Conservation (phyloP, 1,284 basidiomycete genomes). For the Bothia castanella region DNA sequence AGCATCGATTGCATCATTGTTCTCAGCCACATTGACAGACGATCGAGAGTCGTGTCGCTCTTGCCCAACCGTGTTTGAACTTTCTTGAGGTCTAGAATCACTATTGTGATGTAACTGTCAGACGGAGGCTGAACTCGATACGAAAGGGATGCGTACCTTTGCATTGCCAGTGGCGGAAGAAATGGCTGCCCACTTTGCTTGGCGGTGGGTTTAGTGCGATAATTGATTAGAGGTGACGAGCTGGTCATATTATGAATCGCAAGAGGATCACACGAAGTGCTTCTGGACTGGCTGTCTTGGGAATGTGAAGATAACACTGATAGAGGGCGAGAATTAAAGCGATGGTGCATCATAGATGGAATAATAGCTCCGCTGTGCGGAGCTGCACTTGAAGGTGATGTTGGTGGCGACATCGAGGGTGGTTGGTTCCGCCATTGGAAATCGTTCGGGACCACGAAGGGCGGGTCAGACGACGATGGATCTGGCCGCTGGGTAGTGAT, state of each 20-base stretch:
- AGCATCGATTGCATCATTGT: background rate
- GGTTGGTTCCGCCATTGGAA: background rate
- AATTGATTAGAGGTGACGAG: slow-evolving; percentile 3
- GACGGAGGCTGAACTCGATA: background rate
- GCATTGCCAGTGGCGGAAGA: background rate
- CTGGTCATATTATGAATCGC: background rate
- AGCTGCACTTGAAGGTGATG: background rate
- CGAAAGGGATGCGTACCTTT: slow-evolving; percentile 12
- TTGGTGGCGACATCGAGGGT: background rate
- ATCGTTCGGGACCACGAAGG: background rate
- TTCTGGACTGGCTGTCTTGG: background rate
- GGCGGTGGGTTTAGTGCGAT: slow-evolving; percentile 11
- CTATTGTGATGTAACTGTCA: slow-evolving; percentile 5
- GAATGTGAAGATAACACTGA: background rate
- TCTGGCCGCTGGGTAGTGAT: background rate
- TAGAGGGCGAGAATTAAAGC: background rate
- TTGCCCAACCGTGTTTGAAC: background rate
- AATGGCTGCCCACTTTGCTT: background rate
- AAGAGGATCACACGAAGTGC: background rate
- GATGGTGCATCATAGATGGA: background rate
- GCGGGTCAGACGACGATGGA: background rate
- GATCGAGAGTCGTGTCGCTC: background rate
- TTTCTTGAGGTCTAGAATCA: background rate
- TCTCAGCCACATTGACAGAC: background rate
- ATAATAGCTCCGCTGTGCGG: background rate